Percentiles rank a stretch among this genome's conserved stretches.
Evolutionary conservation across 2,329 filamentous ascomycete species (phyloP).

Genomic region (Trichoderma sp.): DNA sequence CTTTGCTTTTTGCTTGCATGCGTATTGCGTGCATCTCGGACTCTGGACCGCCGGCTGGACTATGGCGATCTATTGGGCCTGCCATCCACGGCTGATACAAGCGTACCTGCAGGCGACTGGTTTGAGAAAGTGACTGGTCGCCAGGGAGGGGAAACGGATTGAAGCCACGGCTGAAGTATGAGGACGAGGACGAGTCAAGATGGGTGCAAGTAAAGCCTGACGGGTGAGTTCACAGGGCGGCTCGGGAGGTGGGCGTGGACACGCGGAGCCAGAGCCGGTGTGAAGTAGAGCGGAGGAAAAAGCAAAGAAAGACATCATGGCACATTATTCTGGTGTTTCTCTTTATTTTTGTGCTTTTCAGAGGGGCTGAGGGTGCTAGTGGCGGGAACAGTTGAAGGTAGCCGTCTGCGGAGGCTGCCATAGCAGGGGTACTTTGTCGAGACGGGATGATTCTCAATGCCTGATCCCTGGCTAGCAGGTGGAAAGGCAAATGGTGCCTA

Average conservation of each 20-base stretch:
- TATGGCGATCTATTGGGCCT: slow-evolving; percentile 16
- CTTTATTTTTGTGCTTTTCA: no score
- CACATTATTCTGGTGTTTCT: no score
- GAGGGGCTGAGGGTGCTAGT: no score
- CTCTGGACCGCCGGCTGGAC: background rate
- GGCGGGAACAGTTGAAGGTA: no score
- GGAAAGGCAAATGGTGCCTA: no score
- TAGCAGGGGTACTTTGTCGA: no score
- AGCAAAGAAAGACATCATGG: background rate
- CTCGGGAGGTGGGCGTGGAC: background rate
- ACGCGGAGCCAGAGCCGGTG: no score
- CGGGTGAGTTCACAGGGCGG: background rate
- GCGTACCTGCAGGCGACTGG: slow-evolving; percentile 23
- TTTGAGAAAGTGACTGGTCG: slow-evolving; percentile 17
- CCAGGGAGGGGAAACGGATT: background rate
- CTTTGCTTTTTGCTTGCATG: background rate
- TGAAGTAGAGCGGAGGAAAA: background rate
- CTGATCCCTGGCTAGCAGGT: no score
- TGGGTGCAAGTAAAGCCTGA: background rate
- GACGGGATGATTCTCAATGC: no score
- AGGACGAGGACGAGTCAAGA: background rate
- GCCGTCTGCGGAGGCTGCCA: no score
- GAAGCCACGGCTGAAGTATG: slow-evolving; percentile 2
- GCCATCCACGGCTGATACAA: slow-evolving; percentile 19
- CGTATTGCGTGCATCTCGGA: background rate